Evolutionary conservation across 768 basidiomycete species (phyloP).

Genomic region (Pleurotus ostreatus): DNA sequence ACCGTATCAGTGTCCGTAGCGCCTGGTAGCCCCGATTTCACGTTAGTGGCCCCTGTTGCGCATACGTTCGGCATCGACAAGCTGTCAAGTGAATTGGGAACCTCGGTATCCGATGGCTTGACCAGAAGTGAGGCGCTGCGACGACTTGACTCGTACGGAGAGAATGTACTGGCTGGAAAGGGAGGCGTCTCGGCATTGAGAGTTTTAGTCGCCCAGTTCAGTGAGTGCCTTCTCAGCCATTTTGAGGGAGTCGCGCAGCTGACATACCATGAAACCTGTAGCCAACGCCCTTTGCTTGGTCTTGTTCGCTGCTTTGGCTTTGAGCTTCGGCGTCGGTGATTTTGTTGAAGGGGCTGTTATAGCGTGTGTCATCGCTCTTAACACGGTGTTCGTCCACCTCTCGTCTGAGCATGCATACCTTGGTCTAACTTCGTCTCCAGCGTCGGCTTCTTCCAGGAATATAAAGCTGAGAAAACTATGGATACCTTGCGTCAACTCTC

Average conservation of each 20-base stretch:
- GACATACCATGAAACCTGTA: conserved; percentile 8
- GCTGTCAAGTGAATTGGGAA: conserved; percentile 26
- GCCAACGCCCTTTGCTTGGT: conserved; percentile 39
- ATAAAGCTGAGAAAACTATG: not conserved
- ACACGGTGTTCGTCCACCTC: conserved; percentile 27
- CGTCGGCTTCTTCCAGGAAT: conserved; percentile 45
- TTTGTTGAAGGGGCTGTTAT: conserved; percentile 52
- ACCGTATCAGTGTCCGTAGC: conserved; percentile 29
- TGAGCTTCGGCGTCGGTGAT: conserved; percentile 52
- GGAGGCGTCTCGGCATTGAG: conserved; percentile 29
- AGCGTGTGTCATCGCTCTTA: conserved; percentile 38
- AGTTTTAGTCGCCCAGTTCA: conserved; percentile 31
- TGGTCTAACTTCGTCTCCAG: conserved; percentile 11
- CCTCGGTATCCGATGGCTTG: conserved; percentile 27
- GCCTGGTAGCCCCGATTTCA: conserved; percentile 25
- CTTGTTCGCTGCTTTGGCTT: conserved; percentile 36
- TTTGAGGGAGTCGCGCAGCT: not conserved
- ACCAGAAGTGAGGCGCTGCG: conserved; percentile 29
- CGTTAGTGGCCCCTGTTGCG: conserved; percentile 23
- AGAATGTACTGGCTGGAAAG: conserved; percentile 30
- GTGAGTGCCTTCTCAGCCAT: conserved; percentile 14
- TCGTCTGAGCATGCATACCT: not conserved
- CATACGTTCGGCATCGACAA: conserved; percentile 26
- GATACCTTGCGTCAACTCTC: conserved; percentile 13
- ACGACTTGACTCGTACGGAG: conserved; percentile 27